These are phyloP conservation scores for Lodderomyces margitis DNA, from an alignment of 1,139 yeast genomes.

Conservation along the genomic window DNA sequence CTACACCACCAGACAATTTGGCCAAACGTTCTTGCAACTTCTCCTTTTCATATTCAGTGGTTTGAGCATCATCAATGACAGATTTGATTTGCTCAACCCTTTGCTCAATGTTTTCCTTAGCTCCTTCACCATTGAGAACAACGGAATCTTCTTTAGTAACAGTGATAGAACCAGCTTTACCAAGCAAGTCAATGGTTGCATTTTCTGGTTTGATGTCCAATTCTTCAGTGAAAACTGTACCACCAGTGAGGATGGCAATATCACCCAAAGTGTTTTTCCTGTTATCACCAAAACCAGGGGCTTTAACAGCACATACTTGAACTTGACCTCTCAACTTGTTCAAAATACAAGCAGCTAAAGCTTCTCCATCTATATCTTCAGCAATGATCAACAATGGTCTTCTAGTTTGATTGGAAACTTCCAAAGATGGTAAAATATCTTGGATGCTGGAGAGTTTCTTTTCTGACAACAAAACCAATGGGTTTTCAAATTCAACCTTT, in stretches of 20 bases:
- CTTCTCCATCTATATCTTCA: constrained; percentile 98
- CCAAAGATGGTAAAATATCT: constrained; percentile 92
- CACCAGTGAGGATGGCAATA: constrained; percentile 94
- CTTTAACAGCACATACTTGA: constrained; percentile 97
- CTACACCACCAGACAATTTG: constrained; percentile 98
- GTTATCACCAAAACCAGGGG: constrained; percentile 99
- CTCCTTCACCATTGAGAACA: constrained; percentile 91
- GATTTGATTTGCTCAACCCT: constrained; percentile 97
- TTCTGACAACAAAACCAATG: constrained; percentile 84
- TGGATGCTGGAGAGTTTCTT: constrained; percentile 92
- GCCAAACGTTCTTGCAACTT: constrained; percentile 98
- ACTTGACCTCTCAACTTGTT: constrained; percentile 99
- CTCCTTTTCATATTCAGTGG: constrained; percentile 95
- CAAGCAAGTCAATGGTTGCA: constrained; percentile 87
- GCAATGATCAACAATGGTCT: constrained; percentile 95
- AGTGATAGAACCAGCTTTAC: constrained; percentile 90
- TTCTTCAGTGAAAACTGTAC: constrained; percentile 98
- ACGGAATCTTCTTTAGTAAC: constrained; percentile 98
- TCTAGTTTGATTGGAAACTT: constrained; percentile 90
- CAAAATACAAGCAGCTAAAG: constrained; percentile 97
- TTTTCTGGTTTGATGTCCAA: constrained; percentile 96
- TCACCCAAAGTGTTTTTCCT: constrained; percentile 98
- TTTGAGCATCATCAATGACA: constrained; percentile 65
- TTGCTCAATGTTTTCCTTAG: constrained; percentile 80
- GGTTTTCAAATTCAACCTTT: constrained; percentile 96